A percentile compares a stretch with the other conserved stretches of the same genome.
Conservation (phyloP, 805 yeast species). For the Wickerhamomyces kurtzmanii region DNA sequence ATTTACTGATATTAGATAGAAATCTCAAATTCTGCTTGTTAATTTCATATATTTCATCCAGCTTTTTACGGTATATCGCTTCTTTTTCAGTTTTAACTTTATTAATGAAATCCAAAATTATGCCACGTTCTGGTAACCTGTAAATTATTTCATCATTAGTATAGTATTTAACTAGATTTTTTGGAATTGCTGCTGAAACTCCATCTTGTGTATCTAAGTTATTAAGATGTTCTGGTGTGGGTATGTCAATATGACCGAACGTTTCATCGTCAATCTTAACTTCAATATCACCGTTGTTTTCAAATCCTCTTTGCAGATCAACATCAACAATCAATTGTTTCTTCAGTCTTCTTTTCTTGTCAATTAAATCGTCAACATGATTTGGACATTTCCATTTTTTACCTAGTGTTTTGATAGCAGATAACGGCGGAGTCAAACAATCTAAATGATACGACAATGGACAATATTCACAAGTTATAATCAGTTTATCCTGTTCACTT, state of each 20-base stretch:
- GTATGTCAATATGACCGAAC: conserved; percentile 19
- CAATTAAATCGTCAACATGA: conserved; percentile 34
- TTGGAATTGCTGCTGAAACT: conserved; percentile 21
- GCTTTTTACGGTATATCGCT: conserved; percentile 20
- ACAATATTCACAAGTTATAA: conserved; percentile 79
- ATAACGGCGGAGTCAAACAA: conserved; percentile 70
- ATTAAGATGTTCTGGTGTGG: conserved; percentile 25
- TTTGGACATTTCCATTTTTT: conserved; percentile 89
- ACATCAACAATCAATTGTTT: conserved; percentile 48
- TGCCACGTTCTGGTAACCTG: conserved; percentile 57
- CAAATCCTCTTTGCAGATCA: conserved; percentile 35
- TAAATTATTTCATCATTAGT: conserved; percentile 38
- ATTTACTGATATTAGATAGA: conserved; percentile 19
- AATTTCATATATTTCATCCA: conserved; percentile 23
- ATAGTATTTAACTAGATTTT: conserved; percentile 15
- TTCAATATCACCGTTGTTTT: conserved; percentile 51
- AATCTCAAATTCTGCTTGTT: conserved; percentile 24
- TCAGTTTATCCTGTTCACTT: conserved; percentile 33
- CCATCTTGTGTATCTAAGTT: conserved; percentile 22
- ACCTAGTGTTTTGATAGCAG: conserved; percentile 64
- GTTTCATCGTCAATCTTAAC: conserved; percentile 33
- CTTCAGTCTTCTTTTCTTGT: conserved; percentile 35
- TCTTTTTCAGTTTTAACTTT: conserved; percentile 29
- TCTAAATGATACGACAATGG: conserved; percentile 81
- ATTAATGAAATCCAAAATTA: conserved; percentile 59